Evolutionary conservation across 441 rosid genomes (phyloP).

Genomic region (Arabidopsis lyrata): DNA sequence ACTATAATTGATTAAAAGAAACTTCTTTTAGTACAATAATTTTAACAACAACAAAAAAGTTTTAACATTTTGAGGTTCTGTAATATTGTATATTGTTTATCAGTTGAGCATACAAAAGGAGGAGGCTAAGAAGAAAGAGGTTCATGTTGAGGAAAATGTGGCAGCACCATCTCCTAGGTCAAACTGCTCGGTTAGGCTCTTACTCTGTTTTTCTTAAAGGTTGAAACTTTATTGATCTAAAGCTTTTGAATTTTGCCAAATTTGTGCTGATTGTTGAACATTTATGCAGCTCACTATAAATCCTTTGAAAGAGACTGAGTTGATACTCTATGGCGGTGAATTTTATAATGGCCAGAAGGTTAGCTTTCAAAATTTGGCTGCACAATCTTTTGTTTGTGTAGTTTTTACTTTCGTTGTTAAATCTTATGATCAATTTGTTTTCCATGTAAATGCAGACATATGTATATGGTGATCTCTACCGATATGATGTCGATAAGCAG

Average conservation of each 20-base stretch:
- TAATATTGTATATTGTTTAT: conserved; percentile 11
- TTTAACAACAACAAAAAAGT: conserved; percentile 3
- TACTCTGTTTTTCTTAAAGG: not conserved
- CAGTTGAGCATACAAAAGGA: conserved; percentile 87
- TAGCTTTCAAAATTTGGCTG: no score
- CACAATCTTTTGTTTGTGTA: not conserved
- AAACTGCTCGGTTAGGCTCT: conserved; percentile 72
- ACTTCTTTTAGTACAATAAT: not conserved
- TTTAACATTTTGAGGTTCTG: not conserved
- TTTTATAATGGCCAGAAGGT: conserved; percentile 96
- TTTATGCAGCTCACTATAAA: conserved; percentile 69
- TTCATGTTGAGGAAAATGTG: conserved; percentile 86
- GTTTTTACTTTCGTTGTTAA: not conserved
- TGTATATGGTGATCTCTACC: conserved; percentile 89
- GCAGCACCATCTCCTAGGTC: conserved; percentile 91
- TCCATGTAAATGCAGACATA: conserved; percentile 66
- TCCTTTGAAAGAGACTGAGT: conserved; percentile 86
- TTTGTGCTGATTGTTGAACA: not conserved
- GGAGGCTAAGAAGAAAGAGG: conserved; percentile 97
- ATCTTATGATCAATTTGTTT: not conserved
- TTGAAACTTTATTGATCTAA: not conserved
- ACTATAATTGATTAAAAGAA: conserved; percentile 12
- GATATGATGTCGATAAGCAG: conserved; percentile 89
- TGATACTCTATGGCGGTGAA: conserved; percentile 91
- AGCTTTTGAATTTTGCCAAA: not conserved